phyloP scores from a whole-genome alignment of 257 asterid genomes.

The Solanum microdontum region DNA sequence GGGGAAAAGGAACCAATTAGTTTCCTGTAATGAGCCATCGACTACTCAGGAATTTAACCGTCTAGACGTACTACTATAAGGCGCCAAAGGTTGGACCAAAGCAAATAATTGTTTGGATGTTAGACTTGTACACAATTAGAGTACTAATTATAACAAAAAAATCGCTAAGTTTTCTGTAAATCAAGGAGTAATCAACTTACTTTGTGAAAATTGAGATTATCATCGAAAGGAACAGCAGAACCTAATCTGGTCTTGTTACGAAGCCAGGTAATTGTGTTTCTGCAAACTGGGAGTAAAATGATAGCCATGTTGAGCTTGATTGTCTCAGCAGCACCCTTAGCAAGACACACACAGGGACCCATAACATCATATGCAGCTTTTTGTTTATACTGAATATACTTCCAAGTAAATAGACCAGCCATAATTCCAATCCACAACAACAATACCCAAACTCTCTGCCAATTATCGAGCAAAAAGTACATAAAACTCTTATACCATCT shows the following conservation, averaged over 20 bases:
- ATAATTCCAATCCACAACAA: conserved; percentile 71
- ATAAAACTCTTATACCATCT: conserved; percentile 39
- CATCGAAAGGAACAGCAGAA: conserved; percentile 66
- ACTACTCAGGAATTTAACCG: background rate
- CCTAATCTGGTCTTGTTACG: conserved; percentile 65
- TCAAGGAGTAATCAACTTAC: conserved; percentile 13
- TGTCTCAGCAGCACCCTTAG: conserved; percentile 97
- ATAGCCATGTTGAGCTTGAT: conserved; percentile 91
- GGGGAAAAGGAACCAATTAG: background rate
- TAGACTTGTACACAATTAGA: background rate
- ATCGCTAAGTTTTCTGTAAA: background rate
- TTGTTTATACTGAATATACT: conserved; percentile 54
- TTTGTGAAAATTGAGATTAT: conserved; percentile 77
- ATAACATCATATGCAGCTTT: conserved; percentile 42
- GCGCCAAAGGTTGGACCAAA: background rate
- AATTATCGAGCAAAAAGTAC: conserved; percentile 66
- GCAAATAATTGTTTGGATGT: background rate
- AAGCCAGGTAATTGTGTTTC: conserved; percentile 94
- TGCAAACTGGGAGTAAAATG: conserved; percentile 67
- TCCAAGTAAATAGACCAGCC: conserved; percentile 76
- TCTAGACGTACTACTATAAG: background rate
- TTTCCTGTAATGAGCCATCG: background rate
- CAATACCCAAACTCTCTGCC: conserved; percentile 95
- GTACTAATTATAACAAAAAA: background rate
- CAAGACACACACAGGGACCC: conserved; percentile 84